These are phyloP conservation scores for Alternaria ethzedia DNA, from an alignment of 2,329 filamentous ascomycete genomes.

Conservation along the genomic window DNA sequence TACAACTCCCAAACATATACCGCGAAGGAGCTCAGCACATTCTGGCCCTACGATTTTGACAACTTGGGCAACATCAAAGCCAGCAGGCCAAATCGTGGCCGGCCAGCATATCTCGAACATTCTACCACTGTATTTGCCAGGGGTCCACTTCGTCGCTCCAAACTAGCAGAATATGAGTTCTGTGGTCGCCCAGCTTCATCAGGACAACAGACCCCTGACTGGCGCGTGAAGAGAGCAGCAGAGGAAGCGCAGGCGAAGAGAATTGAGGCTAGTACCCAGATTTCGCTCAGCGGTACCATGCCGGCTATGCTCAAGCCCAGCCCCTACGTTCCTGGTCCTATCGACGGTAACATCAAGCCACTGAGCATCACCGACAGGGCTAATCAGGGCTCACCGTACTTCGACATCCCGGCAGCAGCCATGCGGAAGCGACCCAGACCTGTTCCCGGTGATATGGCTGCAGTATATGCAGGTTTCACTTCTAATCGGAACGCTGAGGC, in stretches of 20 bases:
- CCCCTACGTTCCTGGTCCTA: background rate
- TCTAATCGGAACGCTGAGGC: background rate
- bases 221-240: background rate
- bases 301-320: background rate
- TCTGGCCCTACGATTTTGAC: constrained; percentile 51
- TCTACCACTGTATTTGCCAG: constrained; percentile 13
- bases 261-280: background rate
- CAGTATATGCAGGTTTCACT: background rate
- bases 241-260: background rate
- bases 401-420: background rate
- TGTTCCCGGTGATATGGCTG: background rate
- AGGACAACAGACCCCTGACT: background rate
- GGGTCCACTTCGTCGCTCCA: constrained; percentile 9
- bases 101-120: constrained; percentile 37
- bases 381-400: background rate
- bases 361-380: background rate
- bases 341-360: background rate
- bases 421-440: background rate
- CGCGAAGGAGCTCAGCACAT: constrained; percentile 23
- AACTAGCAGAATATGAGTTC: background rate
- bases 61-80: constrained; percentile 37
- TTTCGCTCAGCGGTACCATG: background rate
- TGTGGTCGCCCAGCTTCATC: background rate
- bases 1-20: constrained; percentile 38
- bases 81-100: constrained; percentile 47